Evolutionary conservation across 2,329 filamentous ascomycete species (phyloP).

Genomic region (Pezicula radicicola): DNA sequence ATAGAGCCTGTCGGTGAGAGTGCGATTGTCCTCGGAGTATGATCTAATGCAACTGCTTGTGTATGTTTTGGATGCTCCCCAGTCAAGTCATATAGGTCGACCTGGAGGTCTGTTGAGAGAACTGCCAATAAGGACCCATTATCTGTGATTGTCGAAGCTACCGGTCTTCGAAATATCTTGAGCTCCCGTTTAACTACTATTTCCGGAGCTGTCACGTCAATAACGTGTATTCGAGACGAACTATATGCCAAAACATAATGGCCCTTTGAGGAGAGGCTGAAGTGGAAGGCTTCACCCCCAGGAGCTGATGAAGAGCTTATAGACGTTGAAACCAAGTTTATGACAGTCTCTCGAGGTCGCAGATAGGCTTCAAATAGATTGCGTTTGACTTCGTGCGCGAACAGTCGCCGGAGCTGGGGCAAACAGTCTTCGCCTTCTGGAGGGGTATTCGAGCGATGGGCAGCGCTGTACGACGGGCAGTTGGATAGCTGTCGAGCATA

Average conservation of each 20-base stretch:
- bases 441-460: constrained; percentile 32
- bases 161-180: constrained; percentile 73
- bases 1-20: constrained; percentile 80
- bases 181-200: constrained; percentile 71
- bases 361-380: constrained; percentile 77
- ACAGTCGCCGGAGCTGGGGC: constrained; percentile 58
- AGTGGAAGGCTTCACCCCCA: constrained; percentile 82
- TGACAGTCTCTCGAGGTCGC: constrained; percentile 64
- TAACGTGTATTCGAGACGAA: constrained; percentile 78
- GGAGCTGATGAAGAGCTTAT: constrained; percentile 80
- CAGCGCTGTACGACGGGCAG: constrained; percentile 57
- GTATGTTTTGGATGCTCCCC: constrained; percentile 63
- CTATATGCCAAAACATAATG: constrained; percentile 77
- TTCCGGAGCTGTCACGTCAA: constrained; percentile 61
- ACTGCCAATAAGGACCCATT: constrained; percentile 75
- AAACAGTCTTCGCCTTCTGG: constrained; percentile 48
- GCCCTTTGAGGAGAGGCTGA: constrained; percentile 73
- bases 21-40: constrained; percentile 74
- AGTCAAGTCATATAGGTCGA: constrained; percentile 78
- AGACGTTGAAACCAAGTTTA: constrained; percentile 80
- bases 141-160: constrained; percentile 75
- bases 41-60: constrained; percentile 75
- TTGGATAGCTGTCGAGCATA: constrained; percentile 60
- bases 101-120: constrained; percentile 76
- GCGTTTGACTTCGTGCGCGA: constrained; percentile 68